Evolutionary conservation across 768 basidiomycete genomes (phyloP).

Genomic region (Pleurotus platypus): DNA sequence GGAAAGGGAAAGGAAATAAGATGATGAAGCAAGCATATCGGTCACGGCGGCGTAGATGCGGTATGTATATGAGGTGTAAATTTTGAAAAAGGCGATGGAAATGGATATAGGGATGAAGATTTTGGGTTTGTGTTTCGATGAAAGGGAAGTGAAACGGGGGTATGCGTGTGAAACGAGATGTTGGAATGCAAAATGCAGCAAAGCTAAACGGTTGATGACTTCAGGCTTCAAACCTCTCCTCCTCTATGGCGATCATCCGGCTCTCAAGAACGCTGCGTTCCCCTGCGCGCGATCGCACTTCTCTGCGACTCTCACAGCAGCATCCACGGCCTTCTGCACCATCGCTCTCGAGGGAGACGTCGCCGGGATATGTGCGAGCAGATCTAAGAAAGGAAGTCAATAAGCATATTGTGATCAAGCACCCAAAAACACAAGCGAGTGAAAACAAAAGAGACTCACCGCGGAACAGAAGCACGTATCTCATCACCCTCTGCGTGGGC

Average conservation of each 20-base stretch:
- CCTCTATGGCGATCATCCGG: not conserved
- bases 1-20: no score
- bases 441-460: constrained; percentile 32
- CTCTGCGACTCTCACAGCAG: constrained; percentile 53
- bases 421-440: constrained; percentile 1
- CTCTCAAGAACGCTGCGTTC: constrained; percentile 34
- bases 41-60: no score
- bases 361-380: constrained; percentile 51
- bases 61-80: no score
- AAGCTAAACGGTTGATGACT: not conserved
- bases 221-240: not conserved
- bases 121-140: no score
- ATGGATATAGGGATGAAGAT: no score
- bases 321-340: constrained; percentile 56
- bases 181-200: no score
- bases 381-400: constrained; percentile 30
- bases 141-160: no score
- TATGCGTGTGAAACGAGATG: no score
- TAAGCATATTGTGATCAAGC: no score
- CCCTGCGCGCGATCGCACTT: constrained; percentile 60
- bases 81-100: no score
- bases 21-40: no score
- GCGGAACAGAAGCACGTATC: constrained; percentile 61
- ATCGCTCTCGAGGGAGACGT: constrained; percentile 50
- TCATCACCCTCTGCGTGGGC: constrained; percentile 63